Evolutionary conservation across 306 rosid species (phyloP), one percentile per base, ranked within the genome.

Genomic region (Vicia faba): DNA sequence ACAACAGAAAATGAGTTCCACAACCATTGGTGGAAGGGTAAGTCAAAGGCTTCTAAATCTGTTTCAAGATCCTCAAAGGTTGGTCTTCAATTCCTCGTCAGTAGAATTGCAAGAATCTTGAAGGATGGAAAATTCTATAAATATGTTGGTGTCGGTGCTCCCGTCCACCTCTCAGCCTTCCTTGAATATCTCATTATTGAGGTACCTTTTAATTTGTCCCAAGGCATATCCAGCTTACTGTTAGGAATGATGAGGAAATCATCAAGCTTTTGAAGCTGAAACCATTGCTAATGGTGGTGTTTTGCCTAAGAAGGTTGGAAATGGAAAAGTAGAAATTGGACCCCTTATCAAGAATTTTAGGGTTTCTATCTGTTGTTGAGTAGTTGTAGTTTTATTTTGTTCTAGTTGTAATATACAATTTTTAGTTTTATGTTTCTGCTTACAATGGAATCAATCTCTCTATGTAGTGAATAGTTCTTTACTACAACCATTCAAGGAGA

Each of bases 141-240:
- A 39, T 91, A 96, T 33, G 97, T 91, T 1, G 97, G 97, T 26
- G 97, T 93, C 0, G 97, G 97, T 3, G 96, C 97, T 57, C 97
- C 97, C 0, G 97, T 91, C 0, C 88, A 91, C 7, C 96, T 91
- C 3, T 83, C 97, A 3, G 96, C 97, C 0, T 96, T 91, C 1
- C 97, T 91, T 0, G 97, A 91, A 48, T 91, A 89, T 61, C 95
- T 90, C 3, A 92, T 95, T 1, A 95, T 95, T 5, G 95, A 90
- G 96, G 97, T 88, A 49, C 7, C 75, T 58, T 64, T 3, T 8
- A 5, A 5, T 10, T 91, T 61, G 96, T 88, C 7, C 96, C 97
- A 0, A 88, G 97, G 72, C 97, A 91, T 23, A 91, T 91, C 61
- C 97, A 91, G 13, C 92, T 91, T 18, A 96, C 96, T 0, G 97